Base-by-base conservation (phyloP, 345 rosid species). In the Hibiscus syriacus region DNA sequence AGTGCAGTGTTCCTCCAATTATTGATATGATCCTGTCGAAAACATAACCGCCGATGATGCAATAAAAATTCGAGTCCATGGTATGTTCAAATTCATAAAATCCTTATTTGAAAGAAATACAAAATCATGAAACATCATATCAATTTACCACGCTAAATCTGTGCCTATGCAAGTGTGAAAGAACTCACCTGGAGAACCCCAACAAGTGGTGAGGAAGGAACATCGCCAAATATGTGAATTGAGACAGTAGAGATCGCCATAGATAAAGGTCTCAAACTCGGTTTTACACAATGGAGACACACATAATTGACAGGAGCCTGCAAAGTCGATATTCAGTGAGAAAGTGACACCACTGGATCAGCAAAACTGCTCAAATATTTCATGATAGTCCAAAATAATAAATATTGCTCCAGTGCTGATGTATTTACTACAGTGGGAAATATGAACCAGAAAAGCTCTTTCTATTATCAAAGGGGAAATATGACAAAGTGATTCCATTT, bases 131-230 rank as follows among this genome's bases (percentile, higher is more conserved):
- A n/a, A n/a, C n/a, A n/a, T 20, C 23, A 39, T 22, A 64, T 57
- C 34, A 64, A 66, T 52, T 2, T n/a, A 34, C 2, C 46, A 41
- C 38, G 9, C 6, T 14, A 29, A 29, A 62, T 4, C 8, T 48
- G 38, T 22, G 34, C 45, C 30, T 11, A 58, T 38, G 58, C 49
- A 64, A 49, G 16, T 34, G 54, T 2, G 55, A 58, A 7, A 5
- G 29, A 68, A 66, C 73, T 36, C 61, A 88, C 99, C 99, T 95
- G 89, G 73, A 95, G 83, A 64, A 81, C 83, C 39, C 99, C 99
- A 72, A 86, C 97, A 65, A 95, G 93, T 27, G 99, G 99, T 1
- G 99, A 90, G 54, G 99, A 92, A 76, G 99, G 99, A 50, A 95
- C 97, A 74, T 95, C 99, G 6, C 99, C 99, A 69, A 95, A 88